Conservation (phyloP, 768 basidiomycete genomes). For the Suillus discolor region DNA sequence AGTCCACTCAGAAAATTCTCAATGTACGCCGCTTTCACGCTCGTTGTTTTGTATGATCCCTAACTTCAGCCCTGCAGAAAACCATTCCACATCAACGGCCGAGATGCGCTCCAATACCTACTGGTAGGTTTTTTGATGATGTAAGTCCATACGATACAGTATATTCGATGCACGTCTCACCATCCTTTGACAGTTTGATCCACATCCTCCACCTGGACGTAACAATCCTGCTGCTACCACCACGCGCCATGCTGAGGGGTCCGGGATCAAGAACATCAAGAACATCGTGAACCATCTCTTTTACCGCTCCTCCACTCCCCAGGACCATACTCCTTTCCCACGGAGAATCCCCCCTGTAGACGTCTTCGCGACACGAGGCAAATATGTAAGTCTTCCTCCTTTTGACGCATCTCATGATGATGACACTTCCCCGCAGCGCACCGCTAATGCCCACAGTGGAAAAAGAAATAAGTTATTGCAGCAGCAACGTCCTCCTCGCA, state of each 20-base stretch:
- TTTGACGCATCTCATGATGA: neutral
- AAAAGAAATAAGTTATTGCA: neutral
- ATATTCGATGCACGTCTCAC: neutral
- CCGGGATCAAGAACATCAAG: neutral
- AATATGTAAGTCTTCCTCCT: neutral
- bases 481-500: neutral
- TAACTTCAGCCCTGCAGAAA: neutral
- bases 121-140: neutral
- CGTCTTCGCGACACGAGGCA: neutral
- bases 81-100: neutral
- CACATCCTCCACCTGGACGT: neutral
- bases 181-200: neutral
- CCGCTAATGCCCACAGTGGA: neutral
- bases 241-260: neutral
- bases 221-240: neutral
- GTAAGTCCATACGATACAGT: neutral
- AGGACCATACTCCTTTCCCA: neutral
- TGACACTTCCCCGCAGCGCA: neutral
- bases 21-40: neutral
- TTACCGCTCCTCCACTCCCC: neutral
- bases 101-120: neutral
- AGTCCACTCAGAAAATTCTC: neutral
- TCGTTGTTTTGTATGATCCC: neutral
- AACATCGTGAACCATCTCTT: neutral
- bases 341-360: neutral